Evolutionary conservation across 495 filamentous ascomycete genomes (phyloP).

Genomic region (Hypoxylon cercidicola): DNA sequence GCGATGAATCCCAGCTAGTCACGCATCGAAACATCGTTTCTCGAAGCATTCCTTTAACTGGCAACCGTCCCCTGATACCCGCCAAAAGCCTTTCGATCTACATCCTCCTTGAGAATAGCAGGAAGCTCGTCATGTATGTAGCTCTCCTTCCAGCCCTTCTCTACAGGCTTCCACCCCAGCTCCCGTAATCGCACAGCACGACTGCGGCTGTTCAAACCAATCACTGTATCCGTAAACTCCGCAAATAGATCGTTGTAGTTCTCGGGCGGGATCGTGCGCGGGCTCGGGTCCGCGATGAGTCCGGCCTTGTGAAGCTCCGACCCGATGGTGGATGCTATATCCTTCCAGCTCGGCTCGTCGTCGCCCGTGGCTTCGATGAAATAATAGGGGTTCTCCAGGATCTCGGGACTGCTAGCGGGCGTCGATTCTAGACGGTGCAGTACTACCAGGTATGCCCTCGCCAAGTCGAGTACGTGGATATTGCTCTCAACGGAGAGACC

Average conservation of each 20-base stretch:
- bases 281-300: constrained; percentile 63
- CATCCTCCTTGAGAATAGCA: constrained; percentile 45
- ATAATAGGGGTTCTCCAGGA: constrained; percentile 78
- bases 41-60: constrained; percentile 8
- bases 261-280: constrained; percentile 54
- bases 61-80: constrained; percentile 18
- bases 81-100: constrained; percentile 35
- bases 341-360: constrained; percentile 73
- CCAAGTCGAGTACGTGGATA: constrained; percentile 78
- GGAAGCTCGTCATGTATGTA: constrained; percentile 54
- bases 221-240: constrained; percentile 21
- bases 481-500: constrained; percentile 76
- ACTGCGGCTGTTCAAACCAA: constrained; percentile 66
- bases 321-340: constrained; percentile 69
- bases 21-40: background rate
- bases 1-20: background rate
- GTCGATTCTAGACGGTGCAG: constrained; percentile 68
- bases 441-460: constrained; percentile 68
- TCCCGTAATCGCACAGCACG: constrained; percentile 63
- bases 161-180: constrained; percentile 67
- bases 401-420: constrained; percentile 55
- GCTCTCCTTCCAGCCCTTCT: constrained; percentile 49
- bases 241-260: constrained; percentile 49
- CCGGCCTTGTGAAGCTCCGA: constrained; percentile 69
- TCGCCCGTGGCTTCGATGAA: constrained; percentile 67